These are phyloP conservation scores for Ogataea siamensis DNA, from an alignment of 805 yeast species.

Conservation along the genomic window DNA sequence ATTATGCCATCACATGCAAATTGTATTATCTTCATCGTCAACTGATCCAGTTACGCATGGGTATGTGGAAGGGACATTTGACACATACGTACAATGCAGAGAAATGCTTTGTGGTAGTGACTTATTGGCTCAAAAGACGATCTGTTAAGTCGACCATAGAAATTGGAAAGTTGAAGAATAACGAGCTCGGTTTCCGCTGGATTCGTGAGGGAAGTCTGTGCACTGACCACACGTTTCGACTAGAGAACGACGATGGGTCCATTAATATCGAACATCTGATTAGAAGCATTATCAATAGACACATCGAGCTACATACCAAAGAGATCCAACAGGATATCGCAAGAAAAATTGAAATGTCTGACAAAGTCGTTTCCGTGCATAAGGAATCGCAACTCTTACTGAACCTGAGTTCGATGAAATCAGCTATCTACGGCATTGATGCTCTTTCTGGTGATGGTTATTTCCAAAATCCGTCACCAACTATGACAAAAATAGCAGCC, in stretches of 20 bases:
- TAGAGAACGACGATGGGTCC: slow-evolving; percentile 33
- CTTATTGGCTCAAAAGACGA: slow-evolving; percentile 62
- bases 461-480: slow-evolving; percentile 45
- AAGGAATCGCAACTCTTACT: slow-evolving; percentile 27
- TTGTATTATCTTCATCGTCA: slow-evolving; percentile 59
- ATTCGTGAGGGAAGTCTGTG: slow-evolving; percentile 47
- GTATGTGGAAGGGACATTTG: slow-evolving; percentile 59
- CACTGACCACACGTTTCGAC: slow-evolving; percentile 26
- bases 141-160: slow-evolving; percentile 55
- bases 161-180: slow-evolving; percentile 51
- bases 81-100: slow-evolving; percentile 57
- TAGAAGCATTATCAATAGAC: slow-evolving; percentile 39
- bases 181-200: slow-evolving; percentile 59
- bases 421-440: slow-evolving; percentile 33
- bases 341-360: slow-evolving; percentile 29
- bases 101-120: slow-evolving; percentile 50
- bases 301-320: slow-evolving; percentile 36
- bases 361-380: slow-evolving; percentile 30
- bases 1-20: slow-evolving; percentile 63
- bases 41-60: slow-evolving; percentile 47
- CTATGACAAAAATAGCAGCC: slow-evolving; percentile 34
- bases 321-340: slow-evolving; percentile 33
- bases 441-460: slow-evolving; percentile 41
- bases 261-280: slow-evolving; percentile 40
- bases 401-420: slow-evolving; percentile 30